Evolutionary conservation across 1,139 yeast species (phyloP).

Genomic region (Protomyces inouyei): DNA sequence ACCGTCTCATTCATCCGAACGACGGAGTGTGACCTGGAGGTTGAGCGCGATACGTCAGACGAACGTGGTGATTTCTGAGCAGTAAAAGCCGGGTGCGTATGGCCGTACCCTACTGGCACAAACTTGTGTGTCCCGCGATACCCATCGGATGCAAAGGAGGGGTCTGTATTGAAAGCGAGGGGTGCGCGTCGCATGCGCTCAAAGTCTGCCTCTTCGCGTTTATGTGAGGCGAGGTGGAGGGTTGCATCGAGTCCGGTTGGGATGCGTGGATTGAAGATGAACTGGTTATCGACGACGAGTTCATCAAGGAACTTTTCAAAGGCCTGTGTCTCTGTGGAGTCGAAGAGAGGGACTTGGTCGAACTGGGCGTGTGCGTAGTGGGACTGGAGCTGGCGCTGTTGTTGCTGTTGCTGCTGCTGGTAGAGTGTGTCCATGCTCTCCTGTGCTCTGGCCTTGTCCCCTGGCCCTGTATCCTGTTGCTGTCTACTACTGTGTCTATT

Average conservation of each 20-base stretch:
- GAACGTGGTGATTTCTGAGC: slow-evolving; percentile 28
- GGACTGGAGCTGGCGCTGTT: neutral
- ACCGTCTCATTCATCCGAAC: neutral
- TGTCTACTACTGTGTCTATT: no score
- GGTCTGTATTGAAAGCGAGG: slow-evolving; percentile 32
- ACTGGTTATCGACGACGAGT: slow-evolving; percentile 41
- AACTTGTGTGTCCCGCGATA: slow-evolving; percentile 30
- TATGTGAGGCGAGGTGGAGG: slow-evolving; percentile 4
- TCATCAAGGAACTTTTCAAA: slow-evolving; percentile 41
- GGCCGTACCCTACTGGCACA: slow-evolving; percentile 19
- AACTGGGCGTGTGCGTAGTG: neutral
- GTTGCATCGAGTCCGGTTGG: slow-evolving; percentile 38
- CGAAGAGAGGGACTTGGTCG: slow-evolving; percentile 35
- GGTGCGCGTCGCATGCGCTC: slow-evolving; percentile 32
- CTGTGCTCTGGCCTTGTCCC: no score
- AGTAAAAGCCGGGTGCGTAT: slow-evolving; percentile 13
- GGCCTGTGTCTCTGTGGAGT: slow-evolving; percentile 40
- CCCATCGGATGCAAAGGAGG: slow-evolving; percentile 31
- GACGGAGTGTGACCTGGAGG: neutral
- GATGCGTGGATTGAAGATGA: slow-evolving; percentile 39
- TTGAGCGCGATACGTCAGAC: slow-evolving; percentile 13
- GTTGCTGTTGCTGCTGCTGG: neutral
- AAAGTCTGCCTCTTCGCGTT: slow-evolving; percentile 29
- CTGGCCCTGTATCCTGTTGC: no score
- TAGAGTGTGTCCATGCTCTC: neutral